These are phyloP conservation scores for Dillenia turbinata DNA, from an alignment of 164 flowering plant genomes.

Conservation along the genomic window DNA sequence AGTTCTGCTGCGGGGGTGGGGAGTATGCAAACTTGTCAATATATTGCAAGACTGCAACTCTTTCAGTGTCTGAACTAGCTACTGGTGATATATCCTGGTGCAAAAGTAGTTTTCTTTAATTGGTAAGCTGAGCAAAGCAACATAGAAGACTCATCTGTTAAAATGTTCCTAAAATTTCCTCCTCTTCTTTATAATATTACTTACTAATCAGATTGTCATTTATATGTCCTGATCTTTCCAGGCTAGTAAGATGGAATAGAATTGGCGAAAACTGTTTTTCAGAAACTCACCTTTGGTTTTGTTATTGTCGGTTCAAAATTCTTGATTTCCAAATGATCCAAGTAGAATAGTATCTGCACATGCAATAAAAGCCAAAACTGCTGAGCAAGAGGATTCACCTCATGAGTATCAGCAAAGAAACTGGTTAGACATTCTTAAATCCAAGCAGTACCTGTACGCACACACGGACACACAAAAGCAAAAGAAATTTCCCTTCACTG, in stretches of 20 bases:
- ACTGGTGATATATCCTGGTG: conserved; percentile 26
- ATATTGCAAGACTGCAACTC: conserved; percentile 12
- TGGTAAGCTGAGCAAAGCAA: neutral
- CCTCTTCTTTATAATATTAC: too few relatives aligned
- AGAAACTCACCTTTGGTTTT: conserved; percentile 29
- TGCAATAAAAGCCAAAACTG: neutral
- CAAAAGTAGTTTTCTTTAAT: neutral
- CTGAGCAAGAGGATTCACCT: neutral
- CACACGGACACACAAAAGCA: too few relatives aligned
- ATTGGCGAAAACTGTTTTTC: neutral
- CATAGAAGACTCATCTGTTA: conserved; percentile 5
- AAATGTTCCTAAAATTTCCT: neutral
- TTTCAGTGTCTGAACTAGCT: conserved; percentile 12
- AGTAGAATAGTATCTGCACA: conserved; percentile 54
- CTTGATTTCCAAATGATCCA: conserved; percentile 43
- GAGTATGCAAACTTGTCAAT: conserved; percentile 42
- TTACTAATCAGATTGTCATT: too few relatives aligned
- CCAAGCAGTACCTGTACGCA: too few relatives aligned
- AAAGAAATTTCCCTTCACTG: neutral
- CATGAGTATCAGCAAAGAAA: neutral
- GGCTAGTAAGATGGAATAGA: neutral
- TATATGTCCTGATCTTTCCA: too few relatives aligned
- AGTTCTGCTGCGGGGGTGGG: conserved; percentile 19
- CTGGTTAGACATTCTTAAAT: neutral
- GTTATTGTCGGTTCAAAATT: conserved; percentile 16